These are phyloP conservation scores for Calonectria hawksworthii DNA, from an alignment of 2,329 filamentous ascomycete species.

Conservation along the genomic window DNA sequence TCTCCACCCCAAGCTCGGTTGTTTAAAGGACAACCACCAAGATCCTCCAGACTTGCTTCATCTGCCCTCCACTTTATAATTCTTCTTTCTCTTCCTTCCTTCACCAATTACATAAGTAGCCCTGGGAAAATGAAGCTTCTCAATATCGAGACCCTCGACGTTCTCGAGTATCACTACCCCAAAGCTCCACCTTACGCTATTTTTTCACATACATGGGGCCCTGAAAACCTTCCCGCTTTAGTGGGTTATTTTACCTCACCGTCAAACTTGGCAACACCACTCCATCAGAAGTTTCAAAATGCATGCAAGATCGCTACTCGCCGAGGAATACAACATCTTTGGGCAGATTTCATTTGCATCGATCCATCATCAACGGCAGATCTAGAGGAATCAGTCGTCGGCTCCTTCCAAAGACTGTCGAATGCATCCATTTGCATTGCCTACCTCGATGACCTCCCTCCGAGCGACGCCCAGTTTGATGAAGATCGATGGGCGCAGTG, in stretches of 20 bases:
- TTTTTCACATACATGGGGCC: background rate
- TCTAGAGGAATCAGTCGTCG: background rate
- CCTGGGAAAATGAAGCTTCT: background rate
- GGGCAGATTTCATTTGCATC: background rate
- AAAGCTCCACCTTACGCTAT: background rate
- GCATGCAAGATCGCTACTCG: background rate
- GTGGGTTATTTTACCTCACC: background rate
- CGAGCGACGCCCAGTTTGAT: background rate
- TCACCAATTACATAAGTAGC: background rate
- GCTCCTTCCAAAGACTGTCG: background rate
- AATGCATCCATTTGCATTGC: background rate
- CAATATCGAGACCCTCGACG: background rate
- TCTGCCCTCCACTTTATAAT: background rate
- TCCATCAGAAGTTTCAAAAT: background rate
- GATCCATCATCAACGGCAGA: background rate
- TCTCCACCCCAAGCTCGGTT: conserved; percentile 3
- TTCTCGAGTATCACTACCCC: background rate
- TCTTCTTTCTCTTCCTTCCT: background rate
- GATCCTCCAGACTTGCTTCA: background rate
- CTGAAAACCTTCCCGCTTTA: background rate
- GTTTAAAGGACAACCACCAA: background rate
- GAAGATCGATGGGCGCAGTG: background rate
- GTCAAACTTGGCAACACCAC: background rate
- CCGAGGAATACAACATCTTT: background rate
- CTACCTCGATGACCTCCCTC: background rate